Percentiles rank a stretch among this genome's conserved stretches.
Conservation (phyloP, 148 eudicot species). For the Chenopodium suecicum region DNA sequence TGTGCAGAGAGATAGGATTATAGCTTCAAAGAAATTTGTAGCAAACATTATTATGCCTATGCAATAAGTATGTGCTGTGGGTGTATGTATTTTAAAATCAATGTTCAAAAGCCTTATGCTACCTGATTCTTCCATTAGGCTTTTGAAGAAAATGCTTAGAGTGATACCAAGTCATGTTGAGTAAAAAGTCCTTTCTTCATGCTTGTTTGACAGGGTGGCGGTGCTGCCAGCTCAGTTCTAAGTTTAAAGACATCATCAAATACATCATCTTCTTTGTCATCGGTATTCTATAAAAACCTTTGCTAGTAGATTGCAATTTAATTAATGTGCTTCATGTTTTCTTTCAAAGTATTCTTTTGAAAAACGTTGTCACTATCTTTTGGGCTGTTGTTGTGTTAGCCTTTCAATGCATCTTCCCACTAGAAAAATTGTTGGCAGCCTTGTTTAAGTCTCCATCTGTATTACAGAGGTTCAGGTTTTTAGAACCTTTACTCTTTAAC, state of each 20-base stretch:
- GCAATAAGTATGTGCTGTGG: neutral
- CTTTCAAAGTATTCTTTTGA: neutral
- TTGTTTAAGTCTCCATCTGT: neutral
- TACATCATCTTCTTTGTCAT: constrained; percentile 48
- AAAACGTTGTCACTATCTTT: neutral
- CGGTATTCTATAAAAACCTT: constrained; percentile 46
- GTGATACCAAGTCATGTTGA: neutral
- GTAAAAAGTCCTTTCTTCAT: constrained; percentile 12
- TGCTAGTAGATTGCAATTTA: neutral
- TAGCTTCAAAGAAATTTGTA: neutral
- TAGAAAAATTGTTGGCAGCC: neutral
- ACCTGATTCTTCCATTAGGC: neutral
- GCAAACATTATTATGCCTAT: neutral
- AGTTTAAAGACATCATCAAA: constrained; percentile 61
- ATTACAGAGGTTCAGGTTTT: neutral
- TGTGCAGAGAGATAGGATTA: neutral
- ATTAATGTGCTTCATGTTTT: neutral
- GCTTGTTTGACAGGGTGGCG: constrained; percentile 61
- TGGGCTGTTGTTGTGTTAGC: neutral
- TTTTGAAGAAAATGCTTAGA: neutral
- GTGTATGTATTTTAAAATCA: neutral
- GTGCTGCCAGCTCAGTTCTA: constrained; percentile 53
- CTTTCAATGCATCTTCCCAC: neutral
- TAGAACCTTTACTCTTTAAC: too few relatives aligned
- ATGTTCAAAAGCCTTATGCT: neutral